Conservation (phyloP, 2,329 filamentous ascomycete species). For the Tolypocladium pustulatum region DNA sequence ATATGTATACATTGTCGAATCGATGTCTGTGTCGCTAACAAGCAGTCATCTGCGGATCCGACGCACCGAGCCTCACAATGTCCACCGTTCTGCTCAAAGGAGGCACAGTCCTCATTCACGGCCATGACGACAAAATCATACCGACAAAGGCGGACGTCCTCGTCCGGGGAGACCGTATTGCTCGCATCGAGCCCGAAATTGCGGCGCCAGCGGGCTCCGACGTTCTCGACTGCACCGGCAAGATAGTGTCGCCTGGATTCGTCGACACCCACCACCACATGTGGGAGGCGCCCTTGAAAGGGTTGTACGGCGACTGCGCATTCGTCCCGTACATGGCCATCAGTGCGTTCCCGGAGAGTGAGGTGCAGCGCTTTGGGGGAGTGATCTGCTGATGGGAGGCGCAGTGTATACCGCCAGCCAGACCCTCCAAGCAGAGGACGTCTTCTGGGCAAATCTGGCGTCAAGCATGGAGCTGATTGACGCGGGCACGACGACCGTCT, state of each 20-base stretch:
- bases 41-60: no score
- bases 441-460: background rate
- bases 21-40: no score
- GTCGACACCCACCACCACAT: slow-evolving; percentile 33
- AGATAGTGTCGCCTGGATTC: slow-evolving; percentile 30
- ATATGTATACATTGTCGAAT: background rate
- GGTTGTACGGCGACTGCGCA: background rate
- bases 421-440: background rate
- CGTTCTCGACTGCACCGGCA: slow-evolving; percentile 28
- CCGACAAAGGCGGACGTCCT: background rate
- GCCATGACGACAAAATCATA: background rate
- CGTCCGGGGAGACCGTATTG: background rate
- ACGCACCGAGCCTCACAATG: background rate
- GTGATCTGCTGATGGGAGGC: background rate
- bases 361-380: background rate
- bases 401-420: background rate
- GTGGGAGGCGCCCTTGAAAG: slow-evolving; percentile 28
- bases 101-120: background rate
- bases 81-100: background rate
- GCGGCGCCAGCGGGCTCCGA: background rate
- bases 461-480: background rate
- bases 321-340: background rate
- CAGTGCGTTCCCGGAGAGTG: background rate
- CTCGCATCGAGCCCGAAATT: background rate
- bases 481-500: background rate